Base-by-base conservation (phyloP, 495 filamentous ascomycete genomes). In the Rhypophila decipiens region DNA sequence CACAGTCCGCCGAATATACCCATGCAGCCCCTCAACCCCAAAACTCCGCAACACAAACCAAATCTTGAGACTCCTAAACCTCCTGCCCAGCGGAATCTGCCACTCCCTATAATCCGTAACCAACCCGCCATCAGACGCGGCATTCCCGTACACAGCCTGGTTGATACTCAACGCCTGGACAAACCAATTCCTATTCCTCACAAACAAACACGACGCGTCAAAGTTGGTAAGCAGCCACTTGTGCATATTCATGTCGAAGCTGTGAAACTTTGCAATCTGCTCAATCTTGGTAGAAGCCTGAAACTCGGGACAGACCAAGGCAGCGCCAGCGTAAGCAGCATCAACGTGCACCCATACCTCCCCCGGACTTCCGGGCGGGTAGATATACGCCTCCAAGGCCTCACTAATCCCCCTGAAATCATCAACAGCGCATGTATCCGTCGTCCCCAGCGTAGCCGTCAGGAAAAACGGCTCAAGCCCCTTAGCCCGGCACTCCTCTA, bases 31-130 rank as follows among this genome's bases (percentile, higher is more conserved):
- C 41, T 76, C 75, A 44, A 90, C 69, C 0, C 93, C 93, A 58
- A 95, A 96, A 24, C 77, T 84, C 34, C 93, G 77, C 57, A 98
- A 71, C 12, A 98, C 93, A 61, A 96, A 96, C 93, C 93, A 98
- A 58, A 96, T 86, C 74, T 98, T 98, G 41, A 98, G 67, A 1
- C 84, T 78, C 11, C 93, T 74, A 74, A 98, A 97, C n/a, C 93
- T 79, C 5, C 93, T 77, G 11, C 93, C 93, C 0, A 98, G 57
- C 10, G 93, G 93, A 59, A 98, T 96, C 66, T 94, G 90, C 93
- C 93, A 98, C 74, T 98, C 94, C 20, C 93, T 81, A 68, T 98
- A 97, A 61, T 98, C 93, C 29, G 89, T 96, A 2, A 98, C 93
- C 5, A 90, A 75, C 1, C 91, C 91, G 37, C 75, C 76, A 48